These are phyloP conservation scores for Metschnikowia peoriensis DNA, from an alignment of 805 yeast species.

Conservation along the genomic window DNA sequence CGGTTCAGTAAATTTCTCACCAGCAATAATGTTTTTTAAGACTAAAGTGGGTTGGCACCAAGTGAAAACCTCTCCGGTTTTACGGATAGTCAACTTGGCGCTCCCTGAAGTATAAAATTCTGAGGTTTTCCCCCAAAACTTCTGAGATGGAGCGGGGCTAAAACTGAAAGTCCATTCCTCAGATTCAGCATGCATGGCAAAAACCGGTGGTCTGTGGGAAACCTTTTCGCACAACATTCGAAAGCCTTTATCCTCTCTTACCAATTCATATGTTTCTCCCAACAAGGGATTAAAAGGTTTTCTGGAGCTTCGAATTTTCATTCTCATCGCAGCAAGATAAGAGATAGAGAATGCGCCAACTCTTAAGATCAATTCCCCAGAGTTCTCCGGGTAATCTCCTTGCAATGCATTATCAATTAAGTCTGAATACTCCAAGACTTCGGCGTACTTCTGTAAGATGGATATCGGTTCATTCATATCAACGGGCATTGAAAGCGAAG, in stretches of 20 bases:
- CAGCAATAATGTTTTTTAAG: conserved; percentile 85
- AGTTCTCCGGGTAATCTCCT: conserved; percentile 39
- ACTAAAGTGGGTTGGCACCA: conserved; percentile 84
- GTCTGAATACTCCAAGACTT: conserved; percentile 71
- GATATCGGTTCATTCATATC: conserved; percentile 90
- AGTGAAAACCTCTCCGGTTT: conserved; percentile 68
- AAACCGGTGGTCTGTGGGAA: conserved; percentile 78
- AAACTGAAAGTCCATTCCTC: conserved; percentile 66
- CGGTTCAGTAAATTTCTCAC: conserved; percentile 93
- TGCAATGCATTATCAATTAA: conserved; percentile 62
- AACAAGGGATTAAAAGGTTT: conserved; percentile 94
- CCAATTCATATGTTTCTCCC: conserved; percentile 91
- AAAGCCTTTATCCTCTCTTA: conserved; percentile 76
- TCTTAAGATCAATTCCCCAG: conserved; percentile 59
- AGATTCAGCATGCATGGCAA: conserved; percentile 78
- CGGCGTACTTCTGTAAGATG: conserved; percentile 75
- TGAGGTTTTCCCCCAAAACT: conserved; percentile 92
- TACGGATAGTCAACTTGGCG: conserved; percentile 52
- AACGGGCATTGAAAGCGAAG: conserved; percentile 89
- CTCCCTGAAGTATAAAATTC: conserved; percentile 79
- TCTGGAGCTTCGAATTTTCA: conserved; percentile 71
- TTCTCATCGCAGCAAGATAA: conserved; percentile 65
- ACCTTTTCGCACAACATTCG: conserved; percentile 84
- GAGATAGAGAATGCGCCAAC: conserved; percentile 84
- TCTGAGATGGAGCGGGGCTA: conserved; percentile 73